Conservation (phyloP, 1,284 basidiomycete species). For the Sutorius eximius region DNA sequence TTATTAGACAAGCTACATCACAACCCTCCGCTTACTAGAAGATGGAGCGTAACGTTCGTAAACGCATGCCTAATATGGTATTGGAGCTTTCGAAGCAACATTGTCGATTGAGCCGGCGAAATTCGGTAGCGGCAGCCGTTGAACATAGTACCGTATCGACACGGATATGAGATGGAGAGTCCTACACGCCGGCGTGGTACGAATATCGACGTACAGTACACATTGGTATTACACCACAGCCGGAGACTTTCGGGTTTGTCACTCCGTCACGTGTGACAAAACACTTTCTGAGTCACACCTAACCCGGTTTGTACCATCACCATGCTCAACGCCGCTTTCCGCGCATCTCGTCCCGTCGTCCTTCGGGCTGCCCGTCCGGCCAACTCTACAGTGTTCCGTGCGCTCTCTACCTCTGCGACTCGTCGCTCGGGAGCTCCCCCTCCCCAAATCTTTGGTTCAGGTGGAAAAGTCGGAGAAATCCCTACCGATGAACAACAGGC, state of each 20-base stretch:
- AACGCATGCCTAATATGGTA: conserved; percentile 31
- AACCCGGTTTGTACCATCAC: conserved; percentile 31
- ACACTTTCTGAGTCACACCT: conserved; percentile 25
- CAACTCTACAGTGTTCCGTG: conserved; percentile 41
- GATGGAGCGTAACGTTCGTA: conserved; percentile 30
- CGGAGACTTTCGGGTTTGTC: neutral
- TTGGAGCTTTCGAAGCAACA: conserved; percentile 1
- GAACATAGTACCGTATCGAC: neutral
- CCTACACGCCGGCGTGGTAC: neutral
- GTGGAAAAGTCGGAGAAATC: conserved; percentile 76
- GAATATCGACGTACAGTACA: neutral
- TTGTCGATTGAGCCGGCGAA: neutral
- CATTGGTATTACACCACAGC: neutral
- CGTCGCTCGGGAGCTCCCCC: conserved; percentile 57
- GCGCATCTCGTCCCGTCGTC: conserved; percentile 40
- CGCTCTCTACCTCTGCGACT: conserved; percentile 56
- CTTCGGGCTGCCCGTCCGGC: conserved; percentile 36
- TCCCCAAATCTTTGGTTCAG: conserved; percentile 71
- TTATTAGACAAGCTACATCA: conserved; percentile 1
- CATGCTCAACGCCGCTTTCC: conserved; percentile 46
- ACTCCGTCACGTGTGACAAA: conserved; percentile 31
- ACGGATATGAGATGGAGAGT: neutral
- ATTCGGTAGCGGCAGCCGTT: neutral
- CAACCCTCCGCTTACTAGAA: conserved; percentile 12
- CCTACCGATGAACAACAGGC: conserved; percentile 88